Conservation (phyloP, 441 rosid genomes). For the Capsella rubella region DNA sequence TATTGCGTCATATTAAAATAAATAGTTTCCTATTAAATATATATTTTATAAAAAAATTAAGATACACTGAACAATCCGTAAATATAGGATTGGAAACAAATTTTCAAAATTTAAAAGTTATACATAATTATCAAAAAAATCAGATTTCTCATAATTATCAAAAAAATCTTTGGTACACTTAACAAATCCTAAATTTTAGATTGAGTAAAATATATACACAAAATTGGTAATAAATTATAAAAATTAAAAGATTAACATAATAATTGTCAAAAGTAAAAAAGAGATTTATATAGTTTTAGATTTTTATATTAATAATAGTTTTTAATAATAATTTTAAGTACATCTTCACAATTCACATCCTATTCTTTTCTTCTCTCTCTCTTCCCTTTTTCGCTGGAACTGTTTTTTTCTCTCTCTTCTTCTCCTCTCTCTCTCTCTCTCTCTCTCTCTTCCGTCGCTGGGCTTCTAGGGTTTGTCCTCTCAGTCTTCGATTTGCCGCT, state of each 20-base stretch:
- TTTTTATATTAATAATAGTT: neutral
- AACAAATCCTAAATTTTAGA: neutral
- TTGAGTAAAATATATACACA: neutral
- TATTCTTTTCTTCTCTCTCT: slow-evolving; percentile 38
- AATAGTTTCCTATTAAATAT: neutral
- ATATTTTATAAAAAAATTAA: neutral
- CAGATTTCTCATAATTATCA: neutral
- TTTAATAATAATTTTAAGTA: neutral
- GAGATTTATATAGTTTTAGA: no score
- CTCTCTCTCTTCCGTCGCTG: slow-evolving; percentile 26
- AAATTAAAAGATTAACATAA: neutral
- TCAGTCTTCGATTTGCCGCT: slow-evolving; percentile 39
- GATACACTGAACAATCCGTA: neutral
- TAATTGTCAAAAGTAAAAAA: neutral
- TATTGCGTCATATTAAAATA: neutral
- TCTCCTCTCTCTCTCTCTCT: slow-evolving; percentile 38
- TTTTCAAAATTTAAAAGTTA: neutral
- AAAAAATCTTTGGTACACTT: neutral
- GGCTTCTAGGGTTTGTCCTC: slow-evolving; percentile 50
- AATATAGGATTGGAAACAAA: neutral
- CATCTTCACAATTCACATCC: slow-evolving; percentile 43
- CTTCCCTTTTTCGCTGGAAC: slow-evolving; percentile 45
- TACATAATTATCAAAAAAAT: neutral
- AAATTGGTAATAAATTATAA: neutral
- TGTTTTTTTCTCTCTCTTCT: slow-evolving; percentile 5